Base-by-base conservation (phyloP, 1,139 yeast genomes). In the Pichia cactophila region DNA sequence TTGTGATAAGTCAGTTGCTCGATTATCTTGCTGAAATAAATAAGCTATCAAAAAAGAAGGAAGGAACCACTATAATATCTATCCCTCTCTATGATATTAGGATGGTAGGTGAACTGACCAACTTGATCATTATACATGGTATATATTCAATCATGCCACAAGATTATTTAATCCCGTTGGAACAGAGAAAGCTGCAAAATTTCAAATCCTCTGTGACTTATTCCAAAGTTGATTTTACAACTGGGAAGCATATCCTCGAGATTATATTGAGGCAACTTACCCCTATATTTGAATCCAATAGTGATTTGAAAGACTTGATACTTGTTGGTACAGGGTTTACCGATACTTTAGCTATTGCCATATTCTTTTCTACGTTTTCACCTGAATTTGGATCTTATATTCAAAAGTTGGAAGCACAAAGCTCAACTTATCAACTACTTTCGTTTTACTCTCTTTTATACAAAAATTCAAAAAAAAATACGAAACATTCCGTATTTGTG, bases 71-170 rank as follows among this genome's bases (percentile, higher is more conserved):
- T 44, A 63, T 86, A 47, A 75, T 90, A 20, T 71, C 84, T 8
- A 83, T 90, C 16, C 86, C 97, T 0, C 70, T 90, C 11, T 90
- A 87, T 60, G 97, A 90, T 62, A 80, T 90, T 72, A 83, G 81
- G 61, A 76, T 80, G 2, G 78, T 90, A 52, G 83, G 86, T 45
- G 77, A 74, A 31, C 61, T 90, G 44, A 66, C 83, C 28, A 84
- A 83, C 54, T 54, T 83, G 16, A 70, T 90, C 2, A 77, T 89
- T 0, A 66, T 84, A 1, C 83, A 80, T 54, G 90, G 95, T 0
- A 72, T 89, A 0, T 85, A 84, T 56, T 80, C 92, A 0, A 76
- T 80, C 33, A 57, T 87, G 4, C 77, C 80, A 1, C 55, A 63
- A 35, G 75, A 75, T 3, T 72, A 81, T 16, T 88, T 92, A 0